phyloP scores from a whole-genome alignment of 805 yeast species.

The Myxozyma neotropica region DNA sequence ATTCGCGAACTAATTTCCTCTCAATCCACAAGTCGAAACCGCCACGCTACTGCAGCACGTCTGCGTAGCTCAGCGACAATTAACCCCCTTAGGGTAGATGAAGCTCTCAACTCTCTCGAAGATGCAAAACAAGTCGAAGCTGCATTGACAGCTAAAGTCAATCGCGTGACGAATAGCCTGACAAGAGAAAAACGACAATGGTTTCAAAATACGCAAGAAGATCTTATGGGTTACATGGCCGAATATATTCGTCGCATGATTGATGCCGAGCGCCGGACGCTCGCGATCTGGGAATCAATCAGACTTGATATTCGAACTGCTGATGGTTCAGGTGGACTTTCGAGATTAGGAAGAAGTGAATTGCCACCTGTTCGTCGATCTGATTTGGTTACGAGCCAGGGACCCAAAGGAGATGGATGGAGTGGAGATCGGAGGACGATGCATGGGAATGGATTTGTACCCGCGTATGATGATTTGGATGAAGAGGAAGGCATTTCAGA shows the following conservation, averaged over 20 bases:
- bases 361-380: constrained; percentile 29
- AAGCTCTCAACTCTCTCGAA: constrained; percentile 78
- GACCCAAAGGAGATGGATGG: constrained; percentile 59
- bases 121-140: constrained; percentile 76
- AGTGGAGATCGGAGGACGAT: constrained; percentile 56
- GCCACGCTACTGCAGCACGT: constrained; percentile 68
- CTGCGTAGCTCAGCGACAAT: constrained; percentile 72
- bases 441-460: constrained; percentile 41
- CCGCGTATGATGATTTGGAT: constrained; percentile 22
- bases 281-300: constrained; percentile 70
- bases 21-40: constrained; percentile 68
- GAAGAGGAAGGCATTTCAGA: constrained; percentile 40
- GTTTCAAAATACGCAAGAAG: constrained; percentile 57
- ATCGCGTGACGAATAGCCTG: constrained; percentile 85
- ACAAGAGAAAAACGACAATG: constrained; percentile 68
- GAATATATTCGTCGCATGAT: constrained; percentile 69
- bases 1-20: constrained; percentile 88
- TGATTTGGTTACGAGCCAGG: constrained; percentile 51
- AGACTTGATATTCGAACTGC: constrained; percentile 73
- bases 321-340: constrained; percentile 76
- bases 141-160: constrained; percentile 72
- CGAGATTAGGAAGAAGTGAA: constrained; percentile 67
- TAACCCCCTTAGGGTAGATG: constrained; percentile 88
- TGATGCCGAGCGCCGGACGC: constrained; percentile 80
- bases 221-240: constrained; percentile 57